Conservation (phyloP, 2,329 filamentous ascomycete genomes). For the Aaosphaeria arxii region DNA sequence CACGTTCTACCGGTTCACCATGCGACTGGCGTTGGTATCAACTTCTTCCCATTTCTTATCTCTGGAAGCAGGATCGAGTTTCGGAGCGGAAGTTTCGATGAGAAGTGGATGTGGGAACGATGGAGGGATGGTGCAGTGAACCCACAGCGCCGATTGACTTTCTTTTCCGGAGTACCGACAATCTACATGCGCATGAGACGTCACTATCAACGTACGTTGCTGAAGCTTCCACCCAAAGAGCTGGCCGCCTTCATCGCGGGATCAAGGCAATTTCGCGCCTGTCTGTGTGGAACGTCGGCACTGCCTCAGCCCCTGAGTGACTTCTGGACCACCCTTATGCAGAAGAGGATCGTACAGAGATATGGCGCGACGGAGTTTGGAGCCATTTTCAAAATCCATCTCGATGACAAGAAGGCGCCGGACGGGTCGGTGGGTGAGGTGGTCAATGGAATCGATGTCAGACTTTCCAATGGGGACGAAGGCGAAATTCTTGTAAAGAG, state of each 20-base stretch:
- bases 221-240: slow-evolving; percentile 24
- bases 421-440: slow-evolving; percentile 36
- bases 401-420: slow-evolving; percentile 25
- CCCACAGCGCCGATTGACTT: slow-evolving; percentile 20
- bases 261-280: slow-evolving; percentile 40
- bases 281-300: slow-evolving; percentile 48
- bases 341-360: slow-evolving; percentile 41
- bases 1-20: slow-evolving; percentile 37
- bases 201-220: slow-evolving; percentile 34
- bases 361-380: slow-evolving; percentile 47
- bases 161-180: slow-evolving; percentile 36
- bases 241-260: slow-evolving; percentile 42
- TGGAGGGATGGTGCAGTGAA: slow-evolving; percentile 28
- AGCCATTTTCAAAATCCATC: slow-evolving; percentile 41
- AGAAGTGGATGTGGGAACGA: slow-evolving; percentile 33
- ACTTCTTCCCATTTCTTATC: slow-evolving; percentile 34
- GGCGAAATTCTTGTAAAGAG: slow-evolving; percentile 46
- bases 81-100: slow-evolving; percentile 34
- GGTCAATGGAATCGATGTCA: slow-evolving; percentile 39
- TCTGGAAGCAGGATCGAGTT: slow-evolving; percentile 33
- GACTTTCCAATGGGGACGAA: slow-evolving; percentile 45
- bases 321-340: slow-evolving; percentile 48
- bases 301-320: slow-evolving; percentile 50
- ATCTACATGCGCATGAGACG: slow-evolving; percentile 37
- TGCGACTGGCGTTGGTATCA: slow-evolving; percentile 34